Conservation (phyloP, 768 basidiomycete genomes). For the Kwoniella dejecticola region DNA sequence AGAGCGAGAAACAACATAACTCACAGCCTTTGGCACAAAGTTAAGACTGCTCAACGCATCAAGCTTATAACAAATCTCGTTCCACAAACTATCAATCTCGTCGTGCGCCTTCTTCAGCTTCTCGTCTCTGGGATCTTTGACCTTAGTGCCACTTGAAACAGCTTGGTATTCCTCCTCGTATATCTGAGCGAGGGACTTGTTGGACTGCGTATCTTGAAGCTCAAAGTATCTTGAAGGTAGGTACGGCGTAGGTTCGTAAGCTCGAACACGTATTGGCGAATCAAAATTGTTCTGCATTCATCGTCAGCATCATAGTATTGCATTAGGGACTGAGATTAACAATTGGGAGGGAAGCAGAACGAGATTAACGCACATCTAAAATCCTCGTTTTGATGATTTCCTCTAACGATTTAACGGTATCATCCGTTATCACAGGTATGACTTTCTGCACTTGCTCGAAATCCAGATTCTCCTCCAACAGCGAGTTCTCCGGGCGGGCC, state of each 20-base stretch:
- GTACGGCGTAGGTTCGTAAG: slow-evolving; percentile 81
- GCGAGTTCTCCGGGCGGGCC: slow-evolving; percentile 81
- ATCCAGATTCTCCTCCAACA: slow-evolving; percentile 91
- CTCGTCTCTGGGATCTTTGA: slow-evolving; percentile 77
- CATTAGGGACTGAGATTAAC: no score
- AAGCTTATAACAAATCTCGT: slow-evolving; percentile 78
- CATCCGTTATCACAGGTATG: slow-evolving; percentile 87
- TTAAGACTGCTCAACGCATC: slow-evolving; percentile 94
- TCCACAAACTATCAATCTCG: slow-evolving; percentile 81
- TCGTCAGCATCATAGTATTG: no score
- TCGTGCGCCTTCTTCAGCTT: slow-evolving; percentile 85
- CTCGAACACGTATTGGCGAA: slow-evolving; percentile 82
- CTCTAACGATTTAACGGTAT: slow-evolving; percentile 76
- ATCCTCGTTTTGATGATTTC: slow-evolving; percentile 89
- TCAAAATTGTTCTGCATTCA: slow-evolving; percentile 70
- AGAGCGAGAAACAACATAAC: slow-evolving; percentile 44
- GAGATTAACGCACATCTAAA: slow-evolving; percentile 67
- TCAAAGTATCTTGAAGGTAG: slow-evolving; percentile 87
- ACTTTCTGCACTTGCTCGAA: slow-evolving; percentile 87
- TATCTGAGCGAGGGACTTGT: slow-evolving; percentile 88
- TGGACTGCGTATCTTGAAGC: slow-evolving; percentile 81
- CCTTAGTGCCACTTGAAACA: slow-evolving; percentile 63
- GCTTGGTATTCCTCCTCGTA: slow-evolving; percentile 90
- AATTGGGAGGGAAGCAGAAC: no score
- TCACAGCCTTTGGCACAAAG: slow-evolving; percentile 88